Conservation (phyloP, 768 basidiomycete species). For the Podaxis pistillaris region DNA sequence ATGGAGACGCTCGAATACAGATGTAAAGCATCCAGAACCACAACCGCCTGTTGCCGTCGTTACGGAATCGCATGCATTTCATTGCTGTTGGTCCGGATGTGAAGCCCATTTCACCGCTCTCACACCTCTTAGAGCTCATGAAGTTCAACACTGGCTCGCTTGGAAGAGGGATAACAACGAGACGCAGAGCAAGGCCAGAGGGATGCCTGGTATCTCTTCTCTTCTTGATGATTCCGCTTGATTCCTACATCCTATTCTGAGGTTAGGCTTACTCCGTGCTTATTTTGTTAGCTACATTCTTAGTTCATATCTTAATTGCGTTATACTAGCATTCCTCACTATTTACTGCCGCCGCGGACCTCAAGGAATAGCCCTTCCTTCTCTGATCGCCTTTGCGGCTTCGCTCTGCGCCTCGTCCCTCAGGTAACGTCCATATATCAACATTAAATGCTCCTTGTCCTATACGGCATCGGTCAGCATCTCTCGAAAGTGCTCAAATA, state of each 20-base stretch:
- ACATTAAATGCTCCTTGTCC: slow-evolving; percentile 36
- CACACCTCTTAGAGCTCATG: background rate
- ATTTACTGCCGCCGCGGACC: no score
- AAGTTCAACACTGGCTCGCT: background rate
- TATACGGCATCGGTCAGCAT: slow-evolving; percentile 5
- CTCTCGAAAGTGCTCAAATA: background rate
- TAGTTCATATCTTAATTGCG: no score
- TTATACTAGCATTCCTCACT: no score
- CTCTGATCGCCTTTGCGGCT: slow-evolving; percentile 49
- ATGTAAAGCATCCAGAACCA: background rate
- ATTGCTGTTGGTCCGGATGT: slow-evolving; percentile 2
- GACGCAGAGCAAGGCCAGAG: background rate
- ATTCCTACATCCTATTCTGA: background rate
- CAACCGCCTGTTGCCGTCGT: background rate
- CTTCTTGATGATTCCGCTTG: background rate
- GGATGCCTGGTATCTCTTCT: slow-evolving; percentile 3
- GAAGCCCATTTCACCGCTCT: background rate
- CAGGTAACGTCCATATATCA: slow-evolving; percentile 54
- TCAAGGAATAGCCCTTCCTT: slow-evolving; percentile 40
- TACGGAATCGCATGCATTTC: background rate
- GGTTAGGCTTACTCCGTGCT: background rate
- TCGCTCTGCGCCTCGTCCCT: slow-evolving; percentile 56
- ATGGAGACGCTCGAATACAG: background rate
- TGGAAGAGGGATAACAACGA: background rate
- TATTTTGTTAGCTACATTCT: background rate